Conservation (phyloP, 2,329 filamentous ascomycete genomes). For the Neopestalotiopsis sp. region DNA sequence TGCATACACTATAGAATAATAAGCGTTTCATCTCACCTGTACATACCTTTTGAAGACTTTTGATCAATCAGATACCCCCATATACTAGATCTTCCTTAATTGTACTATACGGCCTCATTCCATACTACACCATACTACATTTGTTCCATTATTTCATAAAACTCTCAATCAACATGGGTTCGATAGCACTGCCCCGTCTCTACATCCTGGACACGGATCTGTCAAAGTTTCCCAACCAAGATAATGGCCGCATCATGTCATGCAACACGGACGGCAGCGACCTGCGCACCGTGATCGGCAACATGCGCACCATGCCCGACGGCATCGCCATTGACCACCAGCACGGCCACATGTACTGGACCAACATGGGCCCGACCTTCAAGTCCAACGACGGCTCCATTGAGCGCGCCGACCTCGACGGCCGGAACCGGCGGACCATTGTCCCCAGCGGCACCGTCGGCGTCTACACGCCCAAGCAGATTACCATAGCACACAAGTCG, state of each 20-base stretch:
- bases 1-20: neutral
- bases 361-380: slow-evolving; percentile 39
- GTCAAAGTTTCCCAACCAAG: slow-evolving; percentile 15
- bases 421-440: slow-evolving; percentile 41
- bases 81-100: neutral
- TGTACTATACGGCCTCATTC: neutral
- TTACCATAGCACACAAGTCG: slow-evolving; percentile 12
- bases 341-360: slow-evolving; percentile 40
- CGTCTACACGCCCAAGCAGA: slow-evolving; percentile 42
- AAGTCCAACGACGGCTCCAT: slow-evolving; percentile 39
- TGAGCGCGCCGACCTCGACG: slow-evolving; percentile 43
- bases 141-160: neutral
- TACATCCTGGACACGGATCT: slow-evolving; percentile 21
- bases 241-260: slow-evolving; percentile 18
- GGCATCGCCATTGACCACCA: slow-evolving; percentile 35
- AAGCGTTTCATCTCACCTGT: neutral
- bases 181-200: slow-evolving; percentile 17
- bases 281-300: slow-evolving; percentile 14
- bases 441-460: slow-evolving; percentile 36
- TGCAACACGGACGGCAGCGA: slow-evolving; percentile 20
- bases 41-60: neutral
- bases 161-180: slow-evolving; percentile 13
- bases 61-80: slow-evolving; percentile 6
- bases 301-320: slow-evolving; percentile 24
- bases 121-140: neutral